Evolutionary conservation across 495 filamentous ascomycete species (phyloP), one percentile per base, ranked within the genome.

Genomic region (Chaetomium fimeti): DNA sequence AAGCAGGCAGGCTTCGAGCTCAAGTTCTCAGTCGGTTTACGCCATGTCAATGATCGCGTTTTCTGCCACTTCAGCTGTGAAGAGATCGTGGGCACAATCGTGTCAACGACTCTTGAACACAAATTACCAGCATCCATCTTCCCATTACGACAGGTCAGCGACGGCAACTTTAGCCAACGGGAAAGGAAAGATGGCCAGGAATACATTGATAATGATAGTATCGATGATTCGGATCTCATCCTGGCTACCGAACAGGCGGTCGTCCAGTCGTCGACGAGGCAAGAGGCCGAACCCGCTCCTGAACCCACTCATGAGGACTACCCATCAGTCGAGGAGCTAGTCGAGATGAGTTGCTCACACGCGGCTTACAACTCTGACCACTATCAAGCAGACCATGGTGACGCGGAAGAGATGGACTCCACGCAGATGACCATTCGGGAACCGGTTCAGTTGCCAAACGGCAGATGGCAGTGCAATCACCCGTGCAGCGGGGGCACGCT

Each of bases 401-500:
- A 66, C 29, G n/a, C 28, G 49, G 29, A 63, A 12, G 56, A 68
- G 57, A 28, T 27, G 40, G 70, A 73, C 52, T 66, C 63, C 22
- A 64, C 68, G 55, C 61, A 71, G 57, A 60, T 64, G 0, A 52
- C 60, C 15, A 65, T 71, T n/a, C 62, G 72, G 22, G 81, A 81
- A 43, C 82, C 86, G 2, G 67, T 78, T 13, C 84, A 81, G 65
- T 83, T 95, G 61, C 77, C 83, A 0, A 97, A 93, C 74, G 94
- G 93, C 1, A 94, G 86, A 69, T 97, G 89, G 88, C 82, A 83
- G 49, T 98, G 93, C 76, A 92, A 92, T 62, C 93, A 98, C 69
- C 79, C 75, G 42, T 98, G 82, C 63, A 71, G 68, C 12, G 79
- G 91, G 71, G 91, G 87, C 42, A 84, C 90, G 64, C 89, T 88